A percentile compares a stretch with the other conserved stretches of the same genome.
These are phyloP conservation scores for Manihot esculenta DNA, from an alignment of 441 rosid genomes.

Conservation along the genomic window DNA sequence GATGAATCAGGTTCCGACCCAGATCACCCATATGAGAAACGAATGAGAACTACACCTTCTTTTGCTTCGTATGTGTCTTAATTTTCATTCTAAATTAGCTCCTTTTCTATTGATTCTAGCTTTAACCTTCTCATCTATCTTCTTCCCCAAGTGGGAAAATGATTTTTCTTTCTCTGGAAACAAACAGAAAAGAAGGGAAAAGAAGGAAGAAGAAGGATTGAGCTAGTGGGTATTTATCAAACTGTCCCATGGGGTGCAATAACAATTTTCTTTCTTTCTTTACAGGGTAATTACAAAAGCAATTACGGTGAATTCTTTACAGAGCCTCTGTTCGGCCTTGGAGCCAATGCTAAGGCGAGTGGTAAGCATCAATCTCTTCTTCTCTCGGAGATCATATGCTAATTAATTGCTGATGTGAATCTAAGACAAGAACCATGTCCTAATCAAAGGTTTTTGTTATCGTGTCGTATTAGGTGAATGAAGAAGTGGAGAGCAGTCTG, in stretches of 20 bases:
- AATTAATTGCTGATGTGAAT: not conserved
- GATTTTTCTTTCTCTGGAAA: not conserved
- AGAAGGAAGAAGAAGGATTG: not conserved
- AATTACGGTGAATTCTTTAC: conserved; percentile 36
- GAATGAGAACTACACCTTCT: conserved; percentile 42
- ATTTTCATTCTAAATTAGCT: not conserved
- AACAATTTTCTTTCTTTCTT: not conserved
- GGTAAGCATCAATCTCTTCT: conserved; percentile 35
- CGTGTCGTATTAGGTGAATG: conserved; percentile 42
- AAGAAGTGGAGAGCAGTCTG: conserved; percentile 60
- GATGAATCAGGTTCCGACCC: conserved; percentile 35
- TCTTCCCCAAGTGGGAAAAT: not conserved
- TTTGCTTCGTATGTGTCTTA: conserved; percentile 49
- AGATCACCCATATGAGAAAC: conserved; percentile 44
- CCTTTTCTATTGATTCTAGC: not conserved
- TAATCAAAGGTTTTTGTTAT: not conserved
- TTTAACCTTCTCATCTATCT: not conserved
- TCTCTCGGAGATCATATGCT: not conserved
- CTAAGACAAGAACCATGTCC: not conserved
- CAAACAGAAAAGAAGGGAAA: not conserved
- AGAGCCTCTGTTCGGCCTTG: conserved; percentile 38
- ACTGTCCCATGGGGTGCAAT: conserved; percentile 1
- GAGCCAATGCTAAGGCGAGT: conserved; percentile 73
- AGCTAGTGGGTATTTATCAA: not conserved
- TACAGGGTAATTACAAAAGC: conserved; percentile 54